A percentile compares a stretch with the other conserved stretches of the same genome.
Conservation (phyloP, 75 land plant genomes). For the Picea glauca region DNA sequence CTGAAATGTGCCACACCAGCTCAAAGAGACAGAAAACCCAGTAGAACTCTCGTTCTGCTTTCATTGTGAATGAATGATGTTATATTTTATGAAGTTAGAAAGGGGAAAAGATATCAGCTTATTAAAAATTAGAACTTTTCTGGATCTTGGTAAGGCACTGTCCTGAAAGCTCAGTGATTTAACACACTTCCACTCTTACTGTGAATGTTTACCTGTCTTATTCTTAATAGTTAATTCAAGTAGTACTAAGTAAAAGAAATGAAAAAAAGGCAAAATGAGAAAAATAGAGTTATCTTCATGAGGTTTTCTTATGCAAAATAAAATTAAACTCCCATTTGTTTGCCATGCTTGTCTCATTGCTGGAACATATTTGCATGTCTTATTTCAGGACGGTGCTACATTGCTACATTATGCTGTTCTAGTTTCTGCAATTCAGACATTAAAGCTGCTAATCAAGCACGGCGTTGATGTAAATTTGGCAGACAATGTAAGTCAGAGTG, state of each 20-base stretch:
- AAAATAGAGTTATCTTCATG: not conserved
- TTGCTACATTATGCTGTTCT: conserved; percentile 89
- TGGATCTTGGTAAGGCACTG: conserved; percentile 6
- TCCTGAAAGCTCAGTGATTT: not conserved
- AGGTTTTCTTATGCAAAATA: not conserved
- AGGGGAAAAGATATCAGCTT: too few species aligned
- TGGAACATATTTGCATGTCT: not conserved
- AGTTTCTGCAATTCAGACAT: conserved; percentile 64
- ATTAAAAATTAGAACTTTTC: not conserved
- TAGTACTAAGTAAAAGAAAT: not conserved
- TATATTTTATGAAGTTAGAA: too few species aligned
- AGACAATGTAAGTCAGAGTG: conserved; percentile 53
- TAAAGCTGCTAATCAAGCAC: conserved; percentile 68
- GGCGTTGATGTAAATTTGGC: conserved; percentile 70
- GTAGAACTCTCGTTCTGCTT: too few species aligned
- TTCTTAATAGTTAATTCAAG: not conserved
- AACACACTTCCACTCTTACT: not conserved
- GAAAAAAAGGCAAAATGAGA: not conserved
- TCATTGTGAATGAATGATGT: too few species aligned
- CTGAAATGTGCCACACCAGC: too few species aligned
- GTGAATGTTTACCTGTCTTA: not conserved
- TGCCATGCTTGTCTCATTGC: not conserved
- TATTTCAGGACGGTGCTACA: conserved; percentile 73
- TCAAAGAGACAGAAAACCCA: too few species aligned
- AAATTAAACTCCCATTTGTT: not conserved